These are phyloP conservation scores for Aureobasidium lini DNA, from an alignment of 2,329 filamentous ascomycete genomes.

Conservation along the genomic window DNA sequence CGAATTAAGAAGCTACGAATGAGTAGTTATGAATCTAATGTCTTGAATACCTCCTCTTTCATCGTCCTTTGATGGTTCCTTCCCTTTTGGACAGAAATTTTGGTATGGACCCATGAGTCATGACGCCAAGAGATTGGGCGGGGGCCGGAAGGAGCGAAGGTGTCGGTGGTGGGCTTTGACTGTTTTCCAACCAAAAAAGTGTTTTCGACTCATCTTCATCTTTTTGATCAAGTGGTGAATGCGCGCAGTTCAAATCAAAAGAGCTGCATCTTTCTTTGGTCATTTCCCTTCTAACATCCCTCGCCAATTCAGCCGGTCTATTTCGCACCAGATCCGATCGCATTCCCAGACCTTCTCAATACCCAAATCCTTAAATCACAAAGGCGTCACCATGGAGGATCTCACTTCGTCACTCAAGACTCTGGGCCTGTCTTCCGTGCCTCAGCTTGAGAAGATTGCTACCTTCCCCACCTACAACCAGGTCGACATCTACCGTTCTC, in stretches of 20 bases:
- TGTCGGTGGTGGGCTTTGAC: neutral
- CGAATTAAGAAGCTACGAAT: neutral
- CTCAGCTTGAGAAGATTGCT: conserved; percentile 33
- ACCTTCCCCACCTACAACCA: conserved; percentile 62
- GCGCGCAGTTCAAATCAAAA: conserved; percentile 4
- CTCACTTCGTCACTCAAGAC: conserved; percentile 30
- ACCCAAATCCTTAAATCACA: neutral
- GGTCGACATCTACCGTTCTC: conserved; percentile 70
- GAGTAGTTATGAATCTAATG: neutral
- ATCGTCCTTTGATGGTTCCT: neutral
- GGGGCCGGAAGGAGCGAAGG: neutral
- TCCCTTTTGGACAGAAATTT: neutral
- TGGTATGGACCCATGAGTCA: neutral
- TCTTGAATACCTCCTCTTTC: neutral
- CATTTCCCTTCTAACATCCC: neutral
- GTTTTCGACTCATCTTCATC: conserved; percentile 5
- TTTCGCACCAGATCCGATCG: neutral
- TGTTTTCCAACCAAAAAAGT: conserved; percentile 8
- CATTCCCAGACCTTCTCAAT: neutral
- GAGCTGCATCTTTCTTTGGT: conserved; percentile 10
- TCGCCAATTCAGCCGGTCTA: neutral
- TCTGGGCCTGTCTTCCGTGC: conserved; percentile 32
- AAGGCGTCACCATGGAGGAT: conserved; percentile 23
- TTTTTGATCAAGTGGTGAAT: neutral
- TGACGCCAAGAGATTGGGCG: neutral